A percentile compares a stretch with the other conserved stretches of the same genome.
Evolutionary conservation across 371 early-diverging fungal genomes (phyloP).

Genomic region (Apophysomyces elegans): DNA sequence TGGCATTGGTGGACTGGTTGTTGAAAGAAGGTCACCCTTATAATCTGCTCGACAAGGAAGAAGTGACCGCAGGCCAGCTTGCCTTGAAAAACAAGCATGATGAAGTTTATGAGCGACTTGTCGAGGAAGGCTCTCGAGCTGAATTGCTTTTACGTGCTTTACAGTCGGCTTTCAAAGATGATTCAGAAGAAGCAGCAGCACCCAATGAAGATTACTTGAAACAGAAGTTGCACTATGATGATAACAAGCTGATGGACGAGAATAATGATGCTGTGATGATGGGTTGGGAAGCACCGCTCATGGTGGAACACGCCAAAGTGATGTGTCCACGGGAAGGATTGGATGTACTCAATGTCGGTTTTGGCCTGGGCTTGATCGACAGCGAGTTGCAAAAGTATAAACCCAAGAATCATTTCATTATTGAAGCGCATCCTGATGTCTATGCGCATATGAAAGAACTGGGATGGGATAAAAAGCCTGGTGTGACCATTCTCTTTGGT

Average conservation of each 20-base stretch:
- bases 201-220: constrained; percentile 82
- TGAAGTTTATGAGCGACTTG: constrained; percentile 60
- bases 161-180: constrained; percentile 35
- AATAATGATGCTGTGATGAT: constrained; percentile 96
- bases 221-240: constrained; percentile 78
- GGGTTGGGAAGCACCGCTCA: constrained; percentile 96
- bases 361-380: constrained; percentile 95
- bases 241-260: constrained; percentile 78
- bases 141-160: constrained; percentile 78
- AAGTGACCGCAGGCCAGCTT: constrained; percentile 57
- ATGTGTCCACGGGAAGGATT: constrained; percentile 74
- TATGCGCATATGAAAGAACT: constrained; percentile 82
- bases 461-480: constrained; percentile 87
- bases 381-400: constrained; percentile 73
- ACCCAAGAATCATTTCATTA: constrained; percentile 84
- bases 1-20: constrained; percentile 61
- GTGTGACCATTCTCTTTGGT: constrained; percentile 88
- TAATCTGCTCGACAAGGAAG: constrained; percentile 45
- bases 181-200: constrained; percentile 39
- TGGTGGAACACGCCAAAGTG: constrained; percentile 86
- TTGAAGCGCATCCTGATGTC: constrained; percentile 98
- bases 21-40: constrained; percentile 62
- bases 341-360: constrained; percentile 83
- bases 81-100: constrained; percentile 57
- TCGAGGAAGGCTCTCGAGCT: constrained; percentile 83